phyloP scores from a whole-genome alignment of 2,329 filamentous ascomycete species.

The Claviceps digitariae region DNA sequence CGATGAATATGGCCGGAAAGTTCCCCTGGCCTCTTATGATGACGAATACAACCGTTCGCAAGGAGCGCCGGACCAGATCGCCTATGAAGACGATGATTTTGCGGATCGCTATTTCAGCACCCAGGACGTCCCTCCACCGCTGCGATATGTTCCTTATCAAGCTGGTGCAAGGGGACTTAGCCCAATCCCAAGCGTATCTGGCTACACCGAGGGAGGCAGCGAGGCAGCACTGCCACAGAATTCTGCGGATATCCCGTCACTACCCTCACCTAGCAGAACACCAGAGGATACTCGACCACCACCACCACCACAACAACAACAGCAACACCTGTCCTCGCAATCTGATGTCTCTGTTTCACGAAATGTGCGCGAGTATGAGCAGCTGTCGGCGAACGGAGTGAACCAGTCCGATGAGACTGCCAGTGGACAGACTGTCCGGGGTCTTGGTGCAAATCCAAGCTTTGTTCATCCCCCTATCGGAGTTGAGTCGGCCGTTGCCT shows the following conservation, averaged over 20 bases:
- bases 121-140: constrained; percentile 49
- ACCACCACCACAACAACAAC: constrained; percentile 11
- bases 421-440: constrained; percentile 56
- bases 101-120: constrained; percentile 38
- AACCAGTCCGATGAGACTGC: constrained; percentile 44
- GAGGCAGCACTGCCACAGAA: constrained; percentile 43
- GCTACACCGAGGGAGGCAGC: constrained; percentile 60
- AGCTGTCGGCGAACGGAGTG: constrained; percentile 41
- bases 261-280: constrained; percentile 41
- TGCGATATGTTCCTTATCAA: constrained; percentile 55
- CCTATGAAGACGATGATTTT: constrained; percentile 28
- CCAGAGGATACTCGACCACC: constrained; percentile 16
- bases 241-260: constrained; percentile 39
- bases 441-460: constrained; percentile 59
- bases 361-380: constrained; percentile 38
- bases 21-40: constrained; percentile 30
- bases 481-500: constrained; percentile 84
- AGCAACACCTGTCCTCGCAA: constrained; percentile 19
- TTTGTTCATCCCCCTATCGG: constrained; percentile 59
- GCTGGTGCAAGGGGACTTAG: constrained; percentile 61
- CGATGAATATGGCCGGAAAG: constrained; percentile 29
- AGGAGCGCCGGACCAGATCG: constrained; percentile 16
- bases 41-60: constrained; percentile 25
- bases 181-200: constrained; percentile 85
- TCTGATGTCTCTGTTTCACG: constrained; percentile 23